Conservation (phyloP, 768 basidiomycete species). For the Boletus huronensis region DNA sequence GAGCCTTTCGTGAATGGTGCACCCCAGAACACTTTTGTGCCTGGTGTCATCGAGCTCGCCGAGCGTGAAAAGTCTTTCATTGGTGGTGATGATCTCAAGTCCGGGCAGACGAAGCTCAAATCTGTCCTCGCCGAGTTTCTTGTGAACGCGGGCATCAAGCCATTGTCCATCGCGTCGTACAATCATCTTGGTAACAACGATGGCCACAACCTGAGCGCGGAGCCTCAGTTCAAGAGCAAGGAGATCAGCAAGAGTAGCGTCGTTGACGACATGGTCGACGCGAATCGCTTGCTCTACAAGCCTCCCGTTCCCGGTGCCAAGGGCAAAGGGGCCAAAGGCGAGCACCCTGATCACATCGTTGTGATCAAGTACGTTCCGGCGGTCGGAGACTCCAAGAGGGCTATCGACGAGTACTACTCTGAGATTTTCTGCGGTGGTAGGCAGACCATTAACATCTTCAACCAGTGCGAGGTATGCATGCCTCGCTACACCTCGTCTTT, state of each 20-base stretch:
- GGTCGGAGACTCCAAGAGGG: slow-evolving; percentile 95
- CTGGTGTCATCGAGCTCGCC: slow-evolving; percentile 89
- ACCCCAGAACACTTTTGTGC: slow-evolving; percentile 98
- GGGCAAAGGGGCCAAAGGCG: slow-evolving; percentile 71
- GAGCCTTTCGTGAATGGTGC: slow-evolving; percentile 97
- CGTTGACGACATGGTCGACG: slow-evolving; percentile 96
- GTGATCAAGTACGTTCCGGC: slow-evolving; percentile 99
- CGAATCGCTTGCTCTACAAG: slow-evolving; percentile 88
- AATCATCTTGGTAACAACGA: slow-evolving; percentile 99
- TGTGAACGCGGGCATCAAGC: slow-evolving; percentile 98
- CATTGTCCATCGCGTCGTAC: slow-evolving; percentile 94
- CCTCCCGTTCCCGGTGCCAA: slow-evolving; percentile 59
- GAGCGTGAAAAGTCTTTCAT: slow-evolving; percentile 90
- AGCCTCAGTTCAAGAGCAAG: slow-evolving; percentile 95
- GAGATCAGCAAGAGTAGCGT: slow-evolving; percentile 97
- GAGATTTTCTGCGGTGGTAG: slow-evolving; percentile 97
- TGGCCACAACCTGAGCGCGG: slow-evolving; percentile 86
- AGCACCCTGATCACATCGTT: slow-evolving; percentile 96
- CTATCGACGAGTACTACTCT: slow-evolving; percentile 98
- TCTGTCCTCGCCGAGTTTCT: slow-evolving; percentile 96
- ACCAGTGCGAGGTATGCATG: slow-evolving; percentile 84
- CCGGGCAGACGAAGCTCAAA: slow-evolving; percentile 97
- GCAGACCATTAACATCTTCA: slow-evolving; percentile 95
- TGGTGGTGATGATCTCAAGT: slow-evolving; percentile 97
- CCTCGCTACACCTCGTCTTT: fast-evolving